Evolutionary conservation across 1,284 basidiomycete species (phyloP), one percentile per base, ranked within the genome.

Genomic region (Cystobasidiaceae sp.): DNA sequence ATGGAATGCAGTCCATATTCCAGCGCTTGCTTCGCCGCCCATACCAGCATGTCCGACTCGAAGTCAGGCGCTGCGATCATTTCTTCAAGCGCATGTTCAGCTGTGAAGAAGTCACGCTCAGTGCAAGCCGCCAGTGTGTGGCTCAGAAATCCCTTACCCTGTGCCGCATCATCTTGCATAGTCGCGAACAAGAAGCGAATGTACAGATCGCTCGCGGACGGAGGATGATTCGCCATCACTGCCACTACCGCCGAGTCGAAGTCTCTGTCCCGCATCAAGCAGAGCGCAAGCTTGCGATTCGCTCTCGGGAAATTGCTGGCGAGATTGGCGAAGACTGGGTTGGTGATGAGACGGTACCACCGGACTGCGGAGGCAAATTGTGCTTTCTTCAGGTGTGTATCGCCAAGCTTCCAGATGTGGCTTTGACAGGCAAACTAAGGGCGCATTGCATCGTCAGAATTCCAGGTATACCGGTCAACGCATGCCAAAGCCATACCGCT

Each of bases 1-100:
- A 60, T 11, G 15, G 17, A 13, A 19, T 60, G 49, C n/a, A 60
- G 28, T 9, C 37, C 44, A 23, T n/a, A 25, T 37, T 60, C 45
- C 19, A 50, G 58, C 11, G 58, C 58, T n/a, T 60, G 58, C 27
- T 50, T 60, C 4, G 46, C n/a, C n/a, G 58, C 43, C 58, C 58
- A 60, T 8, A 60, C 21, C 3, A 60, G 46, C 58, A 60, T 60
- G 19, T 60, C 58, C 21, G 50, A 33, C 21, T 39, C 13, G 25
- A 60, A 60, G 23, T 60, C 58, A 8, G 23, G 19, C 21, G 45
- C 39, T 34, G 17, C 17, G n/a, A 28, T n/a, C 34, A 43, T 43
- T 23, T 37, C 46, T 9, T 50, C 21, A 19, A 49, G 21, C 3
- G 28, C 32, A 37, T 48, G 23, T 11, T 19, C 32, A 15, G 5